Evolutionary conservation across 805 yeast genomes (phyloP), one percentile per base, ranked within the genome.

Genomic region (Yarrowia porcina): DNA sequence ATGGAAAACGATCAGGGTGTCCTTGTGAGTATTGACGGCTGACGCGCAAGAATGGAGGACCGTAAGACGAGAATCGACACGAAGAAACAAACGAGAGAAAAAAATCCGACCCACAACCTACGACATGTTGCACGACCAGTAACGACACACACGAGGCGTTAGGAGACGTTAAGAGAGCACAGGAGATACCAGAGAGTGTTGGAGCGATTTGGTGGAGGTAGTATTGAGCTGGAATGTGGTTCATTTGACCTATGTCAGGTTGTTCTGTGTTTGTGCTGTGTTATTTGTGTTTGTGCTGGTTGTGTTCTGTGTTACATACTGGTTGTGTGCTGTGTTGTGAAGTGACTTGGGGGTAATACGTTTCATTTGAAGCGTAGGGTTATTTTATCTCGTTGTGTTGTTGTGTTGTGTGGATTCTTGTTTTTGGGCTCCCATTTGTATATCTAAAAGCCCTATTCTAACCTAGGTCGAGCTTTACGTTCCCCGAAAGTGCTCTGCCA

Each of bases 1-100:
- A 93, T 93, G 99, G 98, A 93, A 88, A 93, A 94, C 99, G 98
- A 94, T 82, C 91, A 90, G 86, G 98, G 99, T 82, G 96, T 91
- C 86, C 87, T 91, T 83, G 97, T 90, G 89, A 82, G 97, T 90
- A 73, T 28, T 20, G 17, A 11, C 47, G 35, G 15, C 21, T 36
- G 41, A 10, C n/a, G n/a, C 10, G 32, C 12, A 25, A 35, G n/a
- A 41, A 2, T 15, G 45, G 44, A 10, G 41, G 11, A 18, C 41
- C 13, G 18, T 9, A 36, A 36, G 28, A 36, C 15, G 42, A 21
- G 45, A 41, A 41, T 21, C 17, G 45, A 45, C 17, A 8, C 23
- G 50, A 28, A n/a, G 52, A 18, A 17, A 4, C n/a, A 42, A 2
- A 15, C 47, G 18, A 13, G n/a, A 25, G 45, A 18, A 15, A 23